Evolutionary conservation across 139 green algal genomes (phyloP).

Genomic region (Medakamo hakoo): DNA sequence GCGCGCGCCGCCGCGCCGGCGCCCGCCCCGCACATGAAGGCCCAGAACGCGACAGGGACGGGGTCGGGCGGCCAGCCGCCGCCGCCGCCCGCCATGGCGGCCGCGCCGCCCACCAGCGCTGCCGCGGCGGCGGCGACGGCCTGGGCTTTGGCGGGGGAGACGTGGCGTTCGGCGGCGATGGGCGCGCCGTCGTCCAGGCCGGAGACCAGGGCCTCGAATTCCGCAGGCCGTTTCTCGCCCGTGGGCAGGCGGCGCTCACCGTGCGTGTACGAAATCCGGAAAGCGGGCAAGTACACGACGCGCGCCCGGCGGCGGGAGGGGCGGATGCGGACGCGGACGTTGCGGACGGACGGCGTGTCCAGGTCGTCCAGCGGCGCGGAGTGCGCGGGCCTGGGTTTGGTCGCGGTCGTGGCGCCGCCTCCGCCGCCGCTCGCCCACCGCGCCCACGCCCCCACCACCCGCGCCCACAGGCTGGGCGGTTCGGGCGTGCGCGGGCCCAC

Average conservation of each 20-base stretch:
- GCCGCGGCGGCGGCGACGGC: not conserved
- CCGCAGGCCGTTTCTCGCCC: slow-evolving; percentile 7
- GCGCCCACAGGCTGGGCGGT: too few relatives aligned
- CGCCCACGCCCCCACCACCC: too few relatives aligned
- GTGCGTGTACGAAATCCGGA: slow-evolving; percentile 12
- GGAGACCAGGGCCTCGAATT: slow-evolving; percentile 6
- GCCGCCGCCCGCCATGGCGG: too few relatives aligned
- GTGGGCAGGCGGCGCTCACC: slow-evolving; percentile 7
- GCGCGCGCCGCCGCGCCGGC: too few relatives aligned
- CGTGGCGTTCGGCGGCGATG: not conserved
- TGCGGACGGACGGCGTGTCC: slow-evolving; percentile 5
- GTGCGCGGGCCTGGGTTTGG: too few relatives aligned
- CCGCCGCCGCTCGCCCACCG: too few relatives aligned
- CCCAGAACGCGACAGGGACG: not conserved
- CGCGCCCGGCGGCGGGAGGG: slow-evolving; percentile 10
- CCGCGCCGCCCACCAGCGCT: too few relatives aligned
- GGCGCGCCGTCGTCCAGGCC: not conserved
- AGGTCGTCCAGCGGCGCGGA: too few relatives aligned
- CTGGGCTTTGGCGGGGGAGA: not conserved
- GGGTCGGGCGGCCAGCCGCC: not conserved
- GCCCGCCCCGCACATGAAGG: not conserved
- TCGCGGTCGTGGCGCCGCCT: too few relatives aligned
- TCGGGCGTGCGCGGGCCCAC: too few relatives aligned
- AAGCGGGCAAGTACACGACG: slow-evolving; percentile 16
- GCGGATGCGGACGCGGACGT: slow-evolving; percentile 11